Conservation (phyloP, 139 green algal genomes). For the Tetradesmus obliquus region DNA sequence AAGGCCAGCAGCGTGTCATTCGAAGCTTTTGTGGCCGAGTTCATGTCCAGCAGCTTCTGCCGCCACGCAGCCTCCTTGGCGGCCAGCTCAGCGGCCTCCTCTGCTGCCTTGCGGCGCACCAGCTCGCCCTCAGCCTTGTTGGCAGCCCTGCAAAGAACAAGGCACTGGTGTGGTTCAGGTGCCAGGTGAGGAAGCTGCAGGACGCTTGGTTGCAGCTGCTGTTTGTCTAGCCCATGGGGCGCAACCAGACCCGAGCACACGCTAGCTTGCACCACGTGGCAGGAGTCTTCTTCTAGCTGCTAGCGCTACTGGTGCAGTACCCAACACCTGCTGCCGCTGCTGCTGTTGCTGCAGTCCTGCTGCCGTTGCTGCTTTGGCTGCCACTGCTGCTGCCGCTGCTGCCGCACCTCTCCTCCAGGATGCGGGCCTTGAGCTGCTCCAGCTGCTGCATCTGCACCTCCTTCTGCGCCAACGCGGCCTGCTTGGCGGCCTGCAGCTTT, state of each 20-base stretch:
- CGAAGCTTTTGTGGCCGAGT: constrained; percentile 58
- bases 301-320: no score
- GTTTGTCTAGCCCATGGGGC: no score
- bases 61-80: constrained; percentile 56
- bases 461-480: constrained; percentile 65
- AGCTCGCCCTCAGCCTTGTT: constrained; percentile 54
- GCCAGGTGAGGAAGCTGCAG: neutral
- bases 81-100: constrained; percentile 58
- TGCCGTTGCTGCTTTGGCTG: no score
- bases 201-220: no score
- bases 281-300: no score
- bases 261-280: no score
- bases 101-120: constrained; percentile 48
- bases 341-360: constrained; percentile 1
- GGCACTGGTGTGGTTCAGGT: no score
- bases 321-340: no score
- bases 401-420: constrained; percentile 42
- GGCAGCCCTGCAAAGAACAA: constrained; percentile 27
- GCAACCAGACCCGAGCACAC: no score
- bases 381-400: neutral
- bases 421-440: constrained; percentile 65
- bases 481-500: constrained; percentile 61
- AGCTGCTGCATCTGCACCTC: constrained; percentile 77
- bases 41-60: constrained; percentile 45
- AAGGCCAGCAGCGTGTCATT: constrained; percentile 70